Percentiles rank a stretch among this genome's conserved stretches.
phyloP scores from a whole-genome alignment of 2,329 filamentous ascomycete species.

The Aspergillus quadricinctus region DNA sequence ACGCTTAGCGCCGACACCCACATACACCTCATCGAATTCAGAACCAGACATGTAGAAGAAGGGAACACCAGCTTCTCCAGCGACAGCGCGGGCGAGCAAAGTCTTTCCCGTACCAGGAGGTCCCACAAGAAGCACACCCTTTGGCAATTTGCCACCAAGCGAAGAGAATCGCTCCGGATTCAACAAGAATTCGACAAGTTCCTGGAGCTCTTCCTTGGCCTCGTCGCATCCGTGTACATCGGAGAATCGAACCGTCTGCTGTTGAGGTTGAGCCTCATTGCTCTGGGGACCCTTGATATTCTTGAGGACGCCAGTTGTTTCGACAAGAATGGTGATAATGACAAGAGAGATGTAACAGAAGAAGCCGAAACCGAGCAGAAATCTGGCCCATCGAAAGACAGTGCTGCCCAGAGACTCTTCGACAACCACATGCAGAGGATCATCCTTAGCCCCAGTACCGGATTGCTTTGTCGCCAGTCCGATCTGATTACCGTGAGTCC shows the following conservation, averaged over 20 bases:
- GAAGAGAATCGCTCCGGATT: conserved; percentile 91
- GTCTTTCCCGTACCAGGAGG: conserved; percentile 98
- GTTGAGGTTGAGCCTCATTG: conserved; percentile 85
- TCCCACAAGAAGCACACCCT: conserved; percentile 90
- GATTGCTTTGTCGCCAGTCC: conserved; percentile 43
- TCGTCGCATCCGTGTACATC: conserved; percentile 98
- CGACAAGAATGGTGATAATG: conserved; percentile 74
- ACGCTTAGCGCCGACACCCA: conserved; percentile 92
- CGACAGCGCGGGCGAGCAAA: conserved; percentile 87
- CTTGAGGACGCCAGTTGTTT: conserved; percentile 73
- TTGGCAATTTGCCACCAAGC: conserved; percentile 92
- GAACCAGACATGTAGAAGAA: conserved; percentile 99
- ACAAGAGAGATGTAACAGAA: conserved; percentile 76
- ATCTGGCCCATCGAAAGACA: conserved; percentile 90
- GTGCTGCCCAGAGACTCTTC: conserved; percentile 77
- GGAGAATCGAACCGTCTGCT: conserved; percentile 83
- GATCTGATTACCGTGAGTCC: conserved; percentile 63
- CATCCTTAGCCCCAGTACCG: conserved; percentile 69
- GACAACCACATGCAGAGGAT: conserved; percentile 92
- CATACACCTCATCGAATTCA: conserved; percentile 97
- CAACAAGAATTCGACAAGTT: conserved; percentile 92
- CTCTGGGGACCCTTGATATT: conserved; percentile 68
- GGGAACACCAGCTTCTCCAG: conserved; percentile 92
- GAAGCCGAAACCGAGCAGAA: conserved; percentile 72
- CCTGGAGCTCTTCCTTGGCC: conserved; percentile 95